A percentile compares a stretch with the other conserved stretches of the same genome.
Conservation (phyloP, 805 yeast genomes). For the Torulaspora gathmanii region DNA sequence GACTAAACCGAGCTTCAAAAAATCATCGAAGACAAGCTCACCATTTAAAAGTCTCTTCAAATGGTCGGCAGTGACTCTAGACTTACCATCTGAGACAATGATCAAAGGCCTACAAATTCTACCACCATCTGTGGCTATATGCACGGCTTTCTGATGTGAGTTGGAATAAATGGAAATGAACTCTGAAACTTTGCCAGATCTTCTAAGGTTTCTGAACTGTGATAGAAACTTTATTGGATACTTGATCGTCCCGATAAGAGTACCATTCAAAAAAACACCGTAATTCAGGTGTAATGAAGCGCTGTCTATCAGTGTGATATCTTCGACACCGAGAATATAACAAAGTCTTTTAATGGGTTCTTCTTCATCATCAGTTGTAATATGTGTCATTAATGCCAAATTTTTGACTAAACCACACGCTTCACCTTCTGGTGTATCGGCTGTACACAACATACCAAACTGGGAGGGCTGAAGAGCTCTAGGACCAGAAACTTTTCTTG, state of each 20-base stretch:
- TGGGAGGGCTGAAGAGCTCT: slow-evolving; percentile 98
- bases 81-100: slow-evolving; percentile 66
- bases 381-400: slow-evolving; percentile 96
- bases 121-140: slow-evolving; percentile 98
- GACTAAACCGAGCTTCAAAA: slow-evolving; percentile 77
- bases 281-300: slow-evolving; percentile 75
- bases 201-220: slow-evolving; percentile 72
- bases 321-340: slow-evolving; percentile 82
- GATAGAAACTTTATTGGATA: slow-evolving; percentile 79
- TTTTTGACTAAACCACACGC: slow-evolving; percentile 98
- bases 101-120: slow-evolving; percentile 95
- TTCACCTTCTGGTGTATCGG: slow-evolving; percentile 99
- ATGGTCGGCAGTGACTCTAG: slow-evolving; percentile 72
- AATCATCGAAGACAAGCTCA: slow-evolving; percentile 84
- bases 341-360: slow-evolving; percentile 77
- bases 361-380: slow-evolving; percentile 97
- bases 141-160: slow-evolving; percentile 86
- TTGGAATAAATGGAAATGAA: slow-evolving; percentile 89
- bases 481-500: slow-evolving; percentile 97
- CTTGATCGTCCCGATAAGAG: slow-evolving; percentile 83
- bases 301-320: slow-evolving; percentile 74
- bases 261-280: slow-evolving; percentile 91
- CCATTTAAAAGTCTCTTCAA: slow-evolving; percentile 59
- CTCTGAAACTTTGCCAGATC: slow-evolving; percentile 80
- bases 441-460: slow-evolving; percentile 97